Evolutionary conservation across 2,329 filamentous ascomycete genomes (phyloP).

Genomic region (Aspergillus luchuensis): DNA sequence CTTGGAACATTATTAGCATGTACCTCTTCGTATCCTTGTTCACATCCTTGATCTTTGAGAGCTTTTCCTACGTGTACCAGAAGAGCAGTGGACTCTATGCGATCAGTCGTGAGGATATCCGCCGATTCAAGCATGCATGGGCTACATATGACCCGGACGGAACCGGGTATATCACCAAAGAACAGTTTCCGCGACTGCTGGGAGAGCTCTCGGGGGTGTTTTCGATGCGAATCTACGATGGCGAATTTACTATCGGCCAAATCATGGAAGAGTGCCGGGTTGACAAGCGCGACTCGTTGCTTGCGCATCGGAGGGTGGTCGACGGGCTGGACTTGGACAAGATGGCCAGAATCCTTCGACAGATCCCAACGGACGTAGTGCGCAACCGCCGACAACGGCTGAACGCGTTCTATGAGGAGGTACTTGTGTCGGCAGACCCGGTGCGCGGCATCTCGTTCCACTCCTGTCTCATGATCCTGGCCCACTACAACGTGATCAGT

Average conservation of each 20-base stretch:
- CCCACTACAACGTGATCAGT: conserved; percentile 98
- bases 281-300: conserved; percentile 52
- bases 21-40: conserved; percentile 99
- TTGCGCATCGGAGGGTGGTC: conserved; percentile 42
- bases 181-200: conserved; percentile 82
- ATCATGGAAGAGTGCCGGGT: conserved; percentile 82
- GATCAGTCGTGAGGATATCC: conserved; percentile 89
- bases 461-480: conserved; percentile 88
- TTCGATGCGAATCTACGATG: conserved; percentile 93
- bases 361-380: conserved; percentile 75
- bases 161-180: conserved; percentile 86
- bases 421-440: conserved; percentile 87
- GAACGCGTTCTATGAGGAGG: conserved; percentile 96
- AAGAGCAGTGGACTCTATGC: conserved; percentile 88
- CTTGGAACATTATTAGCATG: conserved; percentile 99
- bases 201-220: conserved; percentile 93
- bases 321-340: conserved; percentile 70
- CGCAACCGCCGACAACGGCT: conserved; percentile 74
- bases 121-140: conserved; percentile 98
- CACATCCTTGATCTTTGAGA: conserved; percentile 98
- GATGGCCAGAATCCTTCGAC: conserved; percentile 70
- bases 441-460: conserved; percentile 91
- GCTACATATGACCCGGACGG: conserved; percentile 91
- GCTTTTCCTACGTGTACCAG: conserved; percentile 99
- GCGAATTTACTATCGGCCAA: conserved; percentile 80